Evolutionary conservation across 257 asterid genomes (phyloP), one percentile per base, ranked within the genome.

Genomic region (Solanum rostratum): DNA sequence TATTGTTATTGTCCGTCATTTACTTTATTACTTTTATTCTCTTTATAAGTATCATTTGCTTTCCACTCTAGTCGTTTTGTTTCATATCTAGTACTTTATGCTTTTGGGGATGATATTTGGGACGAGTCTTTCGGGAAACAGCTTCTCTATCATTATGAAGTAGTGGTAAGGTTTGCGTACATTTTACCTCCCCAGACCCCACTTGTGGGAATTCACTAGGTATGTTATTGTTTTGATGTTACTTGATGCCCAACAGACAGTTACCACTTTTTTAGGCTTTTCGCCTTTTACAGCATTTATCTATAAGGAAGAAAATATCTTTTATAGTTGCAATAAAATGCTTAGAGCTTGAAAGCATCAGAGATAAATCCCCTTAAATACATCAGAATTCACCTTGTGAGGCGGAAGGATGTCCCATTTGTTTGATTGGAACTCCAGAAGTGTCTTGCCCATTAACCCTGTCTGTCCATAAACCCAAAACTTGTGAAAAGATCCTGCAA

Each of bases 391-490:
- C 88, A 96, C 98, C 97, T 91, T 96, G 91, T 95, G 99, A 89
- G 98, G 93, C 45, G 97, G 98, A 59, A 96, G 98, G 85, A 96
- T 93, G 50, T 95, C 98, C 60, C 98, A 97, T 92, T 95, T 95
- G 85, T 93, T 96, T 19, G 98, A 96, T 82, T 96, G 98, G 54
- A 96, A 92, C 91, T 95, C 98, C 27, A 96, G 90, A 85, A 96
- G 95, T 68, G 91, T 85, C 89, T 96, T 96, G 41, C 99, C 99
- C 98, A 96, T 91, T 76, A 95, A 85, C 87, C 99, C 98, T 89
- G 98, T 91, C 99, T 96, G 87, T 37, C 86, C 27, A 71, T 33
- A 82, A 84, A 68, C 79, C 18, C 90, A 74, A 85, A 86, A 88
- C 70, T 88, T 63, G 74, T 52, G 63, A 55, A 52, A 16, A 7